Base-by-base conservation (phyloP, 108 stramenopile species). In the Cyclotella cryptica region DNA sequence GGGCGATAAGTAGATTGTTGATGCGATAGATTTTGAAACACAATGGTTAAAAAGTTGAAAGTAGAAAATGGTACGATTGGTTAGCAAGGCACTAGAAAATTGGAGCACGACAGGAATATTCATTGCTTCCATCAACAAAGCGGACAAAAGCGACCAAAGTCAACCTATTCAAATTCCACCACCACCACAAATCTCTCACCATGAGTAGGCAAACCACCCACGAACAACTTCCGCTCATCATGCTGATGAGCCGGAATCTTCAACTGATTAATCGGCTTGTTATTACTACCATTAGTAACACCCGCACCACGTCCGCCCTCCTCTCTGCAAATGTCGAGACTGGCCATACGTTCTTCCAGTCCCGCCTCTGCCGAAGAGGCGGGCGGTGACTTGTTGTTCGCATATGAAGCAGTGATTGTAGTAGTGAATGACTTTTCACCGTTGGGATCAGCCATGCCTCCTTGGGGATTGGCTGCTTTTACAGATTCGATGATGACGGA, bases 181-280 rank as follows among this genome's bases (percentile, higher is more conserved):
- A 58, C 67, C 51, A 69, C 26, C 46, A 72, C 27, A 35, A 26
- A 61, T 40, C 59, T 19, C 86, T 82, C 66, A 88, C 87, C 86
- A 69, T 88, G 73, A 41, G 71, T 73, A 21, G 85, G 83, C 40
- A 92, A 79, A n/a, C 91, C 92, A 30, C 92, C 92, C n/a, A 92
- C 92, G 83, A 92, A 92, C 27, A 92, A 77, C 71, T 92, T 92
- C 51, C 91, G 65, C 1, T 60, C 55, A 75, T 92, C 91, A 53
- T 87, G 89, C 60, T 66, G 73, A 35, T 75, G 80, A 13, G 87
- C 87, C 26, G 88, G 89, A 24, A 88, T 65, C 41, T 66, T 55
- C 52, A 61, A 39, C 12, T 61, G 60, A 39, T 61, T 61, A 15
- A 61, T 61, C 60, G 60, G 30, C 35, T 61, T 61, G 1, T 14